Conservation (phyloP, 306 rosid genomes). For the Sophora flavescens region DNA sequence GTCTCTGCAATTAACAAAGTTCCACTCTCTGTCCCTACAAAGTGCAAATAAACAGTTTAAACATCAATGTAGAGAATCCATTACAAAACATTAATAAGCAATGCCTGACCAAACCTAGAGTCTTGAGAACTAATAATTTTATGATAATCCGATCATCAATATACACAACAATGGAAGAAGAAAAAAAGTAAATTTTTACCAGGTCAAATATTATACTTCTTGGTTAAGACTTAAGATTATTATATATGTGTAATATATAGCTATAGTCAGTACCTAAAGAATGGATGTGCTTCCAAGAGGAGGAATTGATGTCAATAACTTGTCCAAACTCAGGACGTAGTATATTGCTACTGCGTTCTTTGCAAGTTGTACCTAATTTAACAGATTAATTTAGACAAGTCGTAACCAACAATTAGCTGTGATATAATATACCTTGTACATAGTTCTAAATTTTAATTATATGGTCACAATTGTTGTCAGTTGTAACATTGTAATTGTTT, state of each 20-base stretch:
- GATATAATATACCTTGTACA: neutral
- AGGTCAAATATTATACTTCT: neutral
- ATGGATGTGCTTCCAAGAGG: constrained; percentile 55
- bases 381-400: constrained; percentile 14
- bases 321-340: constrained; percentile 48
- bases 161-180: neutral
- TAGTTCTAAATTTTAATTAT: neutral
- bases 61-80: constrained; percentile 10
- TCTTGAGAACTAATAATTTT: neutral
- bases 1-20: constrained; percentile 35
- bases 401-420: constrained; percentile 8
- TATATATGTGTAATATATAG: constrained; percentile 1
- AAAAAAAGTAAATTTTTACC: neutral
- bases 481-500: neutral
- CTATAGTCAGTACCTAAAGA: constrained; percentile 42
- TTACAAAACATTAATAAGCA: neutral
- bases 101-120: too few relatives aligned
- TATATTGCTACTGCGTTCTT: constrained; percentile 29
- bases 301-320: constrained; percentile 37
- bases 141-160: neutral
- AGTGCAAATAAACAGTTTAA: neutral
- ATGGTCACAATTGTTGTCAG: neutral
- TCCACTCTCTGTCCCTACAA: constrained; percentile 37
- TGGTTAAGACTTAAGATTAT: neutral
- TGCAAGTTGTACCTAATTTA: constrained; percentile 47